Conservation (phyloP, 169 alveolate genomes). For the Cryptosporidium meleagridis region DNA sequence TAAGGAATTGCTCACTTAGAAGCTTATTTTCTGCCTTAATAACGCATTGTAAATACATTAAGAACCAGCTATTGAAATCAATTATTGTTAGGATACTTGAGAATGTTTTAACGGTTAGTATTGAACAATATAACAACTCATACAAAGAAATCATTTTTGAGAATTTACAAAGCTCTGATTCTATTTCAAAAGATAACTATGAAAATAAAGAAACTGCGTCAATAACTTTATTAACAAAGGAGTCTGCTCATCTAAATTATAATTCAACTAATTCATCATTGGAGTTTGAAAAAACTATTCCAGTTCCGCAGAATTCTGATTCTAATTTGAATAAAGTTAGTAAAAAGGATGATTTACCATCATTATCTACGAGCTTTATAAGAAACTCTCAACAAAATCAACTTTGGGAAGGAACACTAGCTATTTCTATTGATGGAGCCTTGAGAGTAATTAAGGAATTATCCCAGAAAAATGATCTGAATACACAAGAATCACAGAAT, state of each 20-base stretch:
- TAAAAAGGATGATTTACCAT: not conserved
- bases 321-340: not conserved
- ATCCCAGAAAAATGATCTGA: not conserved
- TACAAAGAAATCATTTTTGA: not conserved
- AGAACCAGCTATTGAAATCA: not conserved
- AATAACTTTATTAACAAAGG: not conserved
- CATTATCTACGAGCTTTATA: not conserved
- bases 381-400: conserved; percentile 24
- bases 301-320: not conserved
- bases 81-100: conserved; percentile 3
- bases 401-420: conserved; percentile 42
- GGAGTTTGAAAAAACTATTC: not conserved
- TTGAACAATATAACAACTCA: conserved; percentile 2
- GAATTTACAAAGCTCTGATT: not conserved
- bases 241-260: not conserved
- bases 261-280: not conserved
- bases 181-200: not conserved
- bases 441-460: conserved; percentile 37
- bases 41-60: conserved; percentile 28
- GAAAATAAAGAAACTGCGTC: not conserved
- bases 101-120: conserved; percentile 11
- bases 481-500: not conserved
- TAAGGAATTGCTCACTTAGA: conserved; percentile 47
- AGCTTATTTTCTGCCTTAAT: conserved; percentile 39
- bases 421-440: conserved; percentile 57